Percentiles rank a stretch among this genome's conserved stretches.
Evolutionary conservation across 2,329 filamentous ascomycete genomes (phyloP).

Genomic region (Aureobasidium sp.): DNA sequence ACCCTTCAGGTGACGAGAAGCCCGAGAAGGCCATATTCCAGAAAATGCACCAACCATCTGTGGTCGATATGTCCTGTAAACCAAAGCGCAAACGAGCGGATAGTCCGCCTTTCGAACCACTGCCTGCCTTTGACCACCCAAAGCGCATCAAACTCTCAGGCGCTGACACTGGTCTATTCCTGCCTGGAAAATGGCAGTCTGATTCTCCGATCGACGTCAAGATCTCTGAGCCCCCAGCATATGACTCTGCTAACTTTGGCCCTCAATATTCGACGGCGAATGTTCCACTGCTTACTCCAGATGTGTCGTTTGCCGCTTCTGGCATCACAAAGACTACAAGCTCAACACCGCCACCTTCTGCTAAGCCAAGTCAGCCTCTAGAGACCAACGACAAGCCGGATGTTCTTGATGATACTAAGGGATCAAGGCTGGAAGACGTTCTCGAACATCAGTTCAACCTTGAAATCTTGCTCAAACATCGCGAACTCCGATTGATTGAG

Average conservation of each 20-base stretch:
- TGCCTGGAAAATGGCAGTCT: background rate
- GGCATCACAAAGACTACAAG: no score
- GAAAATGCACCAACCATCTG: conserved; percentile 37
- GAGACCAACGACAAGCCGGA: background rate
- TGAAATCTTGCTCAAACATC: conserved; percentile 89
- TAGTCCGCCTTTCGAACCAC: conserved; percentile 35
- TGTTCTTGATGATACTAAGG: conserved; percentile 15
- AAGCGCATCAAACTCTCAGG: conserved; percentile 27
- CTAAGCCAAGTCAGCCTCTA: background rate
- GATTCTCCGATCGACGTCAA: background rate
- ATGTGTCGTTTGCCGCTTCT: background rate
- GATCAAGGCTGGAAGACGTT: conserved; percentile 56
- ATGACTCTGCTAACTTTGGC: background rate
- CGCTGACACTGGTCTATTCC: background rate
- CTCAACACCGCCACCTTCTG: background rate
- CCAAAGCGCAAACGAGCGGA: conserved; percentile 54
- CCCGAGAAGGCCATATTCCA: conserved; percentile 36
- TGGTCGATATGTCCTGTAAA: conserved; percentile 42
- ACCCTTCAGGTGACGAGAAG: conserved; percentile 35
- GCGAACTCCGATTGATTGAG: conserved; percentile 88
- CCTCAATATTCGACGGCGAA: background rate
- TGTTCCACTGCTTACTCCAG: background rate
- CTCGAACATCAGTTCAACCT: conserved; percentile 84
- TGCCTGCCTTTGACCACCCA: conserved; percentile 20
- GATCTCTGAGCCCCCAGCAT: background rate